Conservation (phyloP, 495 filamentous ascomycete species). For the Neurospora africana region DNA sequence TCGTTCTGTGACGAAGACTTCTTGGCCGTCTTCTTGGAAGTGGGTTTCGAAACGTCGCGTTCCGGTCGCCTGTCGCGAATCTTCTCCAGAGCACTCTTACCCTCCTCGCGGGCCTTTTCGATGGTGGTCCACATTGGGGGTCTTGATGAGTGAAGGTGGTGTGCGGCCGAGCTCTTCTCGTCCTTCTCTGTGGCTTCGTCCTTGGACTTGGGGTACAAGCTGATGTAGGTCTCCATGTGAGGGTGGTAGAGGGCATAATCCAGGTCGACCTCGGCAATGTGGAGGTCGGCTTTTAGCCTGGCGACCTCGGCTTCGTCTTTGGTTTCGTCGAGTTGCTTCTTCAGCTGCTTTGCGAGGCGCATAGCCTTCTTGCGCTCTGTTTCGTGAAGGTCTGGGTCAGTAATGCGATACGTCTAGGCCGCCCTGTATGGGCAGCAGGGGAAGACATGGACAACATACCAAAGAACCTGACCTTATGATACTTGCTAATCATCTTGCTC, state of each 20-base stretch:
- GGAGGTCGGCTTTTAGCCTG: conserved; percentile 46
- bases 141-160: conserved; percentile 27
- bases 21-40: neutral
- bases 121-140: conserved; percentile 60
- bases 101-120: conserved; percentile 57
- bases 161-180: conserved; percentile 21
- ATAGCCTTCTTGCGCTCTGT: conserved; percentile 78
- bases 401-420: neutral
- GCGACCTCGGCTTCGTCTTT: conserved; percentile 39
- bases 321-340: conserved; percentile 40
- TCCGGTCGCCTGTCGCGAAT: conserved; percentile 35
- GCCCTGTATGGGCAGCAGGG: neutral
- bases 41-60: neutral
- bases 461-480: conserved; percentile 92
- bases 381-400: neutral
- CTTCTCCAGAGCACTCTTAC: conserved; percentile 39
- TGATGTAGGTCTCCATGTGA: conserved; percentile 65
- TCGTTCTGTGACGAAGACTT: neutral
- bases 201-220: conserved; percentile 51
- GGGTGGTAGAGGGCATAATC: conserved; percentile 83
- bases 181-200: conserved; percentile 8
- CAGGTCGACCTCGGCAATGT: conserved; percentile 65
- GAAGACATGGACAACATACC: conserved; percentile 38
- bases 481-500: conserved; percentile 68
- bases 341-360: conserved; percentile 54